Evolutionary conservation across 768 basidiomycete species (phyloP), one percentile per base, ranked within the genome.

Genomic region (Brasilioporus rufonigricans): DNA sequence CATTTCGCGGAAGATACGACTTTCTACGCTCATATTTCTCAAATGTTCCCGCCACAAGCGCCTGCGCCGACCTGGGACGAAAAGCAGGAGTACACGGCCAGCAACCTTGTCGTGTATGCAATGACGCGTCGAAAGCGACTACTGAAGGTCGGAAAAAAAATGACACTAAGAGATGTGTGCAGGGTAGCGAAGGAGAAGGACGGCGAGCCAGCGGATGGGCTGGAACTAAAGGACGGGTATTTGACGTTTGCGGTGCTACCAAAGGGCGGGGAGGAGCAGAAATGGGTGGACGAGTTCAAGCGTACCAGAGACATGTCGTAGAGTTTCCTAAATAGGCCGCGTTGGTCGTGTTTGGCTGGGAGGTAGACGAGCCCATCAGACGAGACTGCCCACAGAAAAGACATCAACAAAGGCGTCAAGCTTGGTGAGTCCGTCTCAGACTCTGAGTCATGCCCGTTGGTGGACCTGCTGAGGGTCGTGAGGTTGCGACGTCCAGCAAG

Each of bases 251-350:
- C 82, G 10, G 86, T 91, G 13, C 65, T 95, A 52, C 89, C 87
- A 1, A 91, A 82, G 67, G 91, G 91, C 1, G 78, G 77, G 7
- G 81, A 77, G 48, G 93, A 98, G 71, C 77, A 80, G 67, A 82
- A 81, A 58, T 98, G 94, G 94, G 82, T 97, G 32, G 85, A 89
- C 23, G 87, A 91, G 50, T 95, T 84, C 79, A 98, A 98, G 75
- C 76, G 73, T 61, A 70, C 57, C 11, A 69, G 80, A 65, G 76
- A 76, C 35, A n/a, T 49, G 38, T 52, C 45, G 9, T 70, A 52
- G 43, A 51, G 0, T 55, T 55, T 54, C 65, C 65, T 29, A 57
- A 67, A 46, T 40, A 36, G 50, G 44, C 2, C 46, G 32, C 14
- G 44, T 65, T 73, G 70, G 67, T 62, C 52, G 38, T 71, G 60